phyloP scores from a whole-genome alignment of 2,329 filamentous ascomycete genomes.

The Leptosphaerulina australis region DNA sequence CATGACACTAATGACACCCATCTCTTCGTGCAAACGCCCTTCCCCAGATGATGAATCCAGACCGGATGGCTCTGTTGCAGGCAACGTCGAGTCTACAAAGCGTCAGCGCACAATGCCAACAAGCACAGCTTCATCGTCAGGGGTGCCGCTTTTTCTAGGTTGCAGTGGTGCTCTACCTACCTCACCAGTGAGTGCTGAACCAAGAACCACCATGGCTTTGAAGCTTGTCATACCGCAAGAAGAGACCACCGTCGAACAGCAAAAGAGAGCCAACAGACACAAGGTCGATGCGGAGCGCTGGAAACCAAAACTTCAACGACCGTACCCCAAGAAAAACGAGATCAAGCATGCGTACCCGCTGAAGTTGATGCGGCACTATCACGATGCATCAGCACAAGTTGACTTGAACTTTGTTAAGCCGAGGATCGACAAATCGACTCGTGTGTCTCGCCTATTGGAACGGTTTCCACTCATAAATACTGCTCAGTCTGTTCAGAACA shows the following conservation, averaged over 20 bases:
- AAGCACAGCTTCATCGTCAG: neutral
- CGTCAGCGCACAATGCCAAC: conserved; percentile 1
- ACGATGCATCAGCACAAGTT: neutral
- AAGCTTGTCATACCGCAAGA: conserved; percentile 24
- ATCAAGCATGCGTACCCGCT: conserved; percentile 27
- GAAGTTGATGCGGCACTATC: conserved; percentile 38
- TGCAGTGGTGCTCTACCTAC: conserved; percentile 1
- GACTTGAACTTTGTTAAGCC: conserved; percentile 25
- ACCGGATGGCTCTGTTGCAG: neutral
- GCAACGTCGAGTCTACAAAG: neutral
- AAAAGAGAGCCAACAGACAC: conserved; percentile 19
- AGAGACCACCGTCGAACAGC: conserved; percentile 10
- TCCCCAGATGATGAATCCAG: neutral
- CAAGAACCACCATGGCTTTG: conserved; percentile 13
- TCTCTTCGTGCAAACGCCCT: conserved; percentile 12
- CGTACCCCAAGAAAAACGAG: conserved; percentile 21
- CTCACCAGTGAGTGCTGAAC: conserved; percentile 18
- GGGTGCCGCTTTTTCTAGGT: neutral
- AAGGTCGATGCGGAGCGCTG: conserved; percentile 27
- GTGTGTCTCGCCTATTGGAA: conserved; percentile 19
- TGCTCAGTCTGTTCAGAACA: neutral
- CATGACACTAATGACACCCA: conserved; percentile 11
- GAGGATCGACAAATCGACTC: conserved; percentile 22
- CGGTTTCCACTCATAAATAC: conserved; percentile 20
- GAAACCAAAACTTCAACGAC: conserved; percentile 24